A percentile compares a stretch with the other conserved stretches of the same genome.
Conservation (phyloP, 108 stramenopile species). For the Cyclotella atomus region DNA sequence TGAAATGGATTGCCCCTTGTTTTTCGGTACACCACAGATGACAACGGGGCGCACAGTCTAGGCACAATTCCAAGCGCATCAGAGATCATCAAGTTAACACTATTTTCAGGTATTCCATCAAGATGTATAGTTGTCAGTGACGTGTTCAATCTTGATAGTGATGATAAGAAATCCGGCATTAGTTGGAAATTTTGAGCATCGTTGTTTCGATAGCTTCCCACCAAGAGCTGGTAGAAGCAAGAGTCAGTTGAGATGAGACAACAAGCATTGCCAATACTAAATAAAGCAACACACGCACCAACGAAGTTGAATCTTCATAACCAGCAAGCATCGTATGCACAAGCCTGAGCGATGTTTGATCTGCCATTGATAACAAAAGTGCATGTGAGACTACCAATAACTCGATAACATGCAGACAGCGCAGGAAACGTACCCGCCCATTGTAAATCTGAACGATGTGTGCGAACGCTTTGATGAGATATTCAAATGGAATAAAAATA, state of each 20-base stretch:
- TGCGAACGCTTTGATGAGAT: not conserved
- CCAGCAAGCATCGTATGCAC: not conserved
- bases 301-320: not conserved
- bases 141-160: not conserved
- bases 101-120: not conserved
- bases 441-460: not conserved
- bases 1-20: slow-evolving; percentile 54
- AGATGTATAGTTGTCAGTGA: not conserved
- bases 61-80: slow-evolving; percentile 7
- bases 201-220: slow-evolving; percentile 41
- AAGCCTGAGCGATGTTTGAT: not conserved
- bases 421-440: slow-evolving; percentile 12
- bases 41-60: slow-evolving; percentile 21
- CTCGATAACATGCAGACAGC: slow-evolving; percentile 6
- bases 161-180: not conserved
- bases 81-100: slow-evolving; percentile 42
- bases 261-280: not conserved
- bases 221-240: slow-evolving; percentile 24
- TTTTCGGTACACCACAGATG: slow-evolving; percentile 52
- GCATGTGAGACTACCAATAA: not conserved
- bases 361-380: too few species aligned
- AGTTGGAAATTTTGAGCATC: slow-evolving; percentile 5
- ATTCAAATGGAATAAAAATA: slow-evolving; percentile 21
- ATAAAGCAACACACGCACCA: not conserved
- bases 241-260: not conserved